These are phyloP conservation scores for Houttuynia cordata DNA, from an alignment of 164 flowering plant genomes.

Conservation along the genomic window DNA sequence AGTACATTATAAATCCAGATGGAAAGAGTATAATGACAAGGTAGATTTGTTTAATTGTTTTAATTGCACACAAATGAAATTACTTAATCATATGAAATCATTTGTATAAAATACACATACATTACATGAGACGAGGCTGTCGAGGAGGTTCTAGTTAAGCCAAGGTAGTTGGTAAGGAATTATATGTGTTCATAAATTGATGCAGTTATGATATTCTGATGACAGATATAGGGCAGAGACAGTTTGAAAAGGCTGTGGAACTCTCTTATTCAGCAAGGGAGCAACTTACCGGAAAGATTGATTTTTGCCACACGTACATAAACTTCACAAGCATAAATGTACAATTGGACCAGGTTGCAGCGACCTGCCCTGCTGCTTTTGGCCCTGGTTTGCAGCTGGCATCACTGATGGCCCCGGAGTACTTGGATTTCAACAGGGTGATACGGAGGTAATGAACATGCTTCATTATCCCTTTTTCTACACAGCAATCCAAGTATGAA, in stretches of 20 bases:
- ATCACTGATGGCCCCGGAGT: conserved; percentile 63
- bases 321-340: conserved; percentile 44
- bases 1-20: too few relatives aligned
- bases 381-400: conserved; percentile 65
- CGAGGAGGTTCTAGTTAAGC: too few relatives aligned
- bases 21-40: too few relatives aligned
- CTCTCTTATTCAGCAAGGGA: conserved; percentile 33
- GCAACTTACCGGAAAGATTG: conserved; percentile 34
- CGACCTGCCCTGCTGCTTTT: conserved; percentile 56
- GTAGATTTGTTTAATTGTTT: too few relatives aligned
- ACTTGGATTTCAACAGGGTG: conserved; percentile 57
- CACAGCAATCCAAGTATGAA: too few relatives aligned
- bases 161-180: too few relatives aligned
- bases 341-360: conserved; percentile 17
- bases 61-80: too few relatives aligned
- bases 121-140: too few relatives aligned
- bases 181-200: too few relatives aligned
- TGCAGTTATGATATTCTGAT: too few relatives aligned
- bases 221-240: conserved; percentile 53
- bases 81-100: too few relatives aligned
- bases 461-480: not conserved
- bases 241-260: conserved; percentile 36
- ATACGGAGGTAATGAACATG: conserved; percentile 27
- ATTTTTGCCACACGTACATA: conserved; percentile 35
- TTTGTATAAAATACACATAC: too few relatives aligned